Conservation (phyloP, 179 eudicot genomes). For the Beta lomatogona region DNA sequence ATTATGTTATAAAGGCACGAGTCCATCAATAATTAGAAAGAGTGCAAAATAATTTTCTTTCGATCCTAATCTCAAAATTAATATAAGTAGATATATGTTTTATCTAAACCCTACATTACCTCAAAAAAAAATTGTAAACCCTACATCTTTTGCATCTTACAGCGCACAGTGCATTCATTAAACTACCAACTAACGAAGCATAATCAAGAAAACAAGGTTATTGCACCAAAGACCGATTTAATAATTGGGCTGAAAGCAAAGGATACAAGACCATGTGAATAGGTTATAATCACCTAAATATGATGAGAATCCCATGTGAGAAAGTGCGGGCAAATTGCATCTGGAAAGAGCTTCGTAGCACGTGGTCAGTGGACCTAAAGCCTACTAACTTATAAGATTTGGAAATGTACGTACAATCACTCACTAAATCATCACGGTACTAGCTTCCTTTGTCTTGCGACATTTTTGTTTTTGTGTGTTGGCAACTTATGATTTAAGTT, state of each 20-base stretch:
- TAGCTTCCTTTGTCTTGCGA: not conserved
- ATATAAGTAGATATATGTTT: too few species aligned
- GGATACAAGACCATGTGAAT: slow-evolving; percentile 20
- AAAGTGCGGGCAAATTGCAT: slow-evolving; percentile 20
- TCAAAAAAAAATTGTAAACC: too few species aligned
- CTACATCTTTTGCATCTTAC: too few species aligned
- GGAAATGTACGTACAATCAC: slow-evolving; percentile 19
- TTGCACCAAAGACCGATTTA: not conserved
- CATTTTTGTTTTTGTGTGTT: slow-evolving; percentile 5
- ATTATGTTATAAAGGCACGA: too few species aligned
- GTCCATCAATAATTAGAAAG: too few species aligned
- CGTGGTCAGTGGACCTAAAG: slow-evolving; percentile 28
- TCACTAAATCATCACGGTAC: not conserved
- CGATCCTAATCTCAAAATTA: too few species aligned
- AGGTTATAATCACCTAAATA: slow-evolving; percentile 1
- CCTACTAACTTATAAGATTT: not conserved
- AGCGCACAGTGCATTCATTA: too few species aligned
- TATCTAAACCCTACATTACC: too few species aligned
- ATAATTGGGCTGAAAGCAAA: slow-evolving; percentile 11
- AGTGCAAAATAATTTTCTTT: too few species aligned
- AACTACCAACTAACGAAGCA: not conserved
- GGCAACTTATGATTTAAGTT: slow-evolving; percentile 26
- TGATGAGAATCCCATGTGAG: slow-evolving; percentile 24
- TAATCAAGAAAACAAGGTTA: slow-evolving; percentile 6
- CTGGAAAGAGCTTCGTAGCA: slow-evolving; percentile 24